Evolutionary conservation across 352 stramenopile genomes (phyloP), one percentile per base, ranked within the genome.

Genomic region (Phytophthora podocarpi): DNA sequence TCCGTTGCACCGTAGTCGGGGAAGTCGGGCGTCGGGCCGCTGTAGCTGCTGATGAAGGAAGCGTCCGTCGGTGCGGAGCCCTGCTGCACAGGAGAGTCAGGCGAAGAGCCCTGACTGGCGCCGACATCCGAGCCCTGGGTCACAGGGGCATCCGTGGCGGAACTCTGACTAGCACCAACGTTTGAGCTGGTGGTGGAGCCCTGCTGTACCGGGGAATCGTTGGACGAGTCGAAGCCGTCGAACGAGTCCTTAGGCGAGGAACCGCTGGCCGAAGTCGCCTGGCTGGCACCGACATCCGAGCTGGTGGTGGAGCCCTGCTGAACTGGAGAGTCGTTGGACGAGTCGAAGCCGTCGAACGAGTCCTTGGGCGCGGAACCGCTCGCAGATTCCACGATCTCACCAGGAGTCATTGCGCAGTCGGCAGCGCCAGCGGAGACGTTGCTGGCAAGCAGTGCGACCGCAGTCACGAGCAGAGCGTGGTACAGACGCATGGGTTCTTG

Each of bases 401-500:
- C 41, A 10, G 51, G 34, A 36, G 20, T 31, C 23, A 68, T 63
- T 3, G n/a, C 40, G 43, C 59, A 68, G 10, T 68, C 46, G 6
- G 24, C 43, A 3, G 27, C 20, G 5, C 42, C 39, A 32, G 51
- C 59, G 27, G 48, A 54, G 31, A 26, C 51, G n/a, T 66, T 66
- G 58, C 50, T 61, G 20, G 59, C 41, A 9, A 57, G 40, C 42
- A 62, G 42, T 8, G 50, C 59, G 18, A 60, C 50, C 15, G 49
- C 50, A 10, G 59, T 62, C 27, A 47, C 50, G 20, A 67, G 42
- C 4, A 67, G 50, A 40, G 40, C 59, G 32, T 47, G 45, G 42
- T 67, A 67, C 40, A 67, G 59, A 51, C 59, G 59, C 59, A 67
- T 67, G 12, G 7, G 40, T 54, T 42, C 16, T 56, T 56, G 13